phyloP scores from a whole-genome alignment of 2,329 filamentous ascomycete species.

The Paecilomyces sp. region DNA sequence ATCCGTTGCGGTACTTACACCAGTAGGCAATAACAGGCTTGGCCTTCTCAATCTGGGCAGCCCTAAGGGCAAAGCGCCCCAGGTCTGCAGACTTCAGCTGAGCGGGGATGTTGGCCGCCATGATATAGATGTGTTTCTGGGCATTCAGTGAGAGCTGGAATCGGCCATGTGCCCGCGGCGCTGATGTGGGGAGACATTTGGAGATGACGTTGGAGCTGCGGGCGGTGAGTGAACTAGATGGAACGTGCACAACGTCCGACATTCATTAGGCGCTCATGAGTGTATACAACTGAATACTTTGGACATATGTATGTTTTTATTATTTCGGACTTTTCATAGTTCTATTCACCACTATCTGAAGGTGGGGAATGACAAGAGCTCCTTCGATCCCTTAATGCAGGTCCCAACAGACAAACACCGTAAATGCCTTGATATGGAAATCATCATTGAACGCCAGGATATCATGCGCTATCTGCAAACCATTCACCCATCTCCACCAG shows the following conservation, averaged over 20 bases:
- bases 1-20: conserved; percentile 55
- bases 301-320: background rate
- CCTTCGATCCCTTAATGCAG: background rate
- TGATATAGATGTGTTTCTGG: conserved; percentile 30
- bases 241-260: background rate
- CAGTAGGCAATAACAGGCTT: conserved; percentile 92
- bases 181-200: conserved; percentile 4
- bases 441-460: background rate
- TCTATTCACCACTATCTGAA: background rate
- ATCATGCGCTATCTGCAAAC: conserved; percentile 24
- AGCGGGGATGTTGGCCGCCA: conserved; percentile 66
- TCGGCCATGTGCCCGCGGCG: conserved; percentile 2
- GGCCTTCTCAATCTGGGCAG: conserved; percentile 71
- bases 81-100: conserved; percentile 75
- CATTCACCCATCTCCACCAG: conserved; percentile 36
- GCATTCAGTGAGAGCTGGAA: conserved; percentile 1
- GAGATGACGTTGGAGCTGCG: conserved; percentile 17
- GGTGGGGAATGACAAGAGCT: background rate
- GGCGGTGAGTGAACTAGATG: background rate
- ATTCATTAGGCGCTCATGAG: background rate
- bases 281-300: background rate
- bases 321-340: background rate
- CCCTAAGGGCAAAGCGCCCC: conserved; percentile 74
- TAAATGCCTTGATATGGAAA: background rate
- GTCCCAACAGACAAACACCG: background rate